Evolutionary conservation across 768 basidiomycete species (phyloP), one percentile per base, ranked within the genome.

Genomic region (Xerocomellus amylosporus): DNA sequence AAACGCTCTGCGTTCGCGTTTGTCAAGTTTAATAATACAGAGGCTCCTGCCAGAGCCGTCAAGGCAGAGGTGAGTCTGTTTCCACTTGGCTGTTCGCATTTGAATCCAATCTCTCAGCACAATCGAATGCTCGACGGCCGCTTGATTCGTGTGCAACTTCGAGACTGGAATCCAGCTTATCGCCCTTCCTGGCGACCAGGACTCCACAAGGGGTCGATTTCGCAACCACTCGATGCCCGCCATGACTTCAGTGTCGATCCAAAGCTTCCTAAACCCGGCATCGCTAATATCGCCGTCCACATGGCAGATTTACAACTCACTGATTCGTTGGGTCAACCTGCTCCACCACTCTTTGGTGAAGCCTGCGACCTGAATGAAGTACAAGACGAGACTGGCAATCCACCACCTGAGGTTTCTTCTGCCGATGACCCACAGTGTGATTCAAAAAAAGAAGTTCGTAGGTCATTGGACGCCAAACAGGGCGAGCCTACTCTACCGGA

Each of bases 1-100:
- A 81, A 82, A 42, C 79, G 77, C 58, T 77, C 83, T n/a, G 88
- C 83, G 3, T 92, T 90, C 64, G 90, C 90, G 2, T 90, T 92
- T 62, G 80, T 92, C 54, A 86, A 79, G 65, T 92, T 85, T 65
- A 75, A 80, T 55, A 81, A 83, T 53, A 75, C 76, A 3, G 82
- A 86, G 9, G 75, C 82, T 31, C 81, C 88, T n/a, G 75, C 78
- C n/a, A 79, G 77, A 52, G 90, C 90, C 5, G 78, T 90, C 20
- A 69, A 68, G 28, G 80, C 80, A 67, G 84, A 90, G 77, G 90
- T 88, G 49, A 20, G 53, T 34, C 20, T 24, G 63, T 57, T 20
- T 26, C 34, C 20, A 15, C 26, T 42, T 51, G 12, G 15, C 19
- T 20, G 38, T 24, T 6, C 50, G 17, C 46, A 49, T 57, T 33